Conservation (phyloP, 352 stramenopile genomes). For the Pythium dissotocum region DNA sequence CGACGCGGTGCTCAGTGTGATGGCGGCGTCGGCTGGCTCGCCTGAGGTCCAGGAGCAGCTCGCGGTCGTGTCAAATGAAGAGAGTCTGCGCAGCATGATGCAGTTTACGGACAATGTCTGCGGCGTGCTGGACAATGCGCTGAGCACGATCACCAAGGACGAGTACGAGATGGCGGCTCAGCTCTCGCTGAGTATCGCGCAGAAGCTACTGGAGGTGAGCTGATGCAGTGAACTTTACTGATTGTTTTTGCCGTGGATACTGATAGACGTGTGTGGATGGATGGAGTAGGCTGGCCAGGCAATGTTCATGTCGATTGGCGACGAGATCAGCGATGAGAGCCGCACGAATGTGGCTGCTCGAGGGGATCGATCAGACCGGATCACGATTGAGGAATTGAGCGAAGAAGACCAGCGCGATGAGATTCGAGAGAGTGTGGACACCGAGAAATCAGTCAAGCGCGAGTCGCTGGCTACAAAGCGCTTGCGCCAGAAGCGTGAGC, state of each 20-base stretch:
- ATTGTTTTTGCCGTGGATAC: not conserved
- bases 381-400: slow-evolving; percentile 71
- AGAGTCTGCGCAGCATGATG: slow-evolving; percentile 78
- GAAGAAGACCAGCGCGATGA: slow-evolving; percentile 26
- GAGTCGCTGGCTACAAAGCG: slow-evolving; percentile 18
- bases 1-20: slow-evolving; percentile 1
- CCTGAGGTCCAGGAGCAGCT: slow-evolving; percentile 21
- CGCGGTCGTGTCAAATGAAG: slow-evolving; percentile 43
- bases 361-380: slow-evolving; percentile 48
- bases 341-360: slow-evolving; percentile 30
- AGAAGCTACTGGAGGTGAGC: slow-evolving; percentile 61
- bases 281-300: slow-evolving; percentile 46
- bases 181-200: slow-evolving; percentile 70
- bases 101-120: slow-evolving; percentile 75
- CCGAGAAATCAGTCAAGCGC: slow-evolving; percentile 3
- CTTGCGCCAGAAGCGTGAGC: slow-evolving; percentile 24
- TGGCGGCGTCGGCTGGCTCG: slow-evolving; percentile 24
- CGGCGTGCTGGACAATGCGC: slow-evolving; percentile 64
- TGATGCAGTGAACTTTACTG: not conserved
- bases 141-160: slow-evolving; percentile 74
- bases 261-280: not conserved
- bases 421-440: not conserved
- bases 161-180: slow-evolving; percentile 68
- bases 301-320: slow-evolving; percentile 70
- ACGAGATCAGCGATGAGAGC: slow-evolving; percentile 44